A percentile compares a stretch with the other conserved stretches of the same genome.
Conservation (phyloP, 345 rosid genomes). For the Isatis tinctoria region DNA sequence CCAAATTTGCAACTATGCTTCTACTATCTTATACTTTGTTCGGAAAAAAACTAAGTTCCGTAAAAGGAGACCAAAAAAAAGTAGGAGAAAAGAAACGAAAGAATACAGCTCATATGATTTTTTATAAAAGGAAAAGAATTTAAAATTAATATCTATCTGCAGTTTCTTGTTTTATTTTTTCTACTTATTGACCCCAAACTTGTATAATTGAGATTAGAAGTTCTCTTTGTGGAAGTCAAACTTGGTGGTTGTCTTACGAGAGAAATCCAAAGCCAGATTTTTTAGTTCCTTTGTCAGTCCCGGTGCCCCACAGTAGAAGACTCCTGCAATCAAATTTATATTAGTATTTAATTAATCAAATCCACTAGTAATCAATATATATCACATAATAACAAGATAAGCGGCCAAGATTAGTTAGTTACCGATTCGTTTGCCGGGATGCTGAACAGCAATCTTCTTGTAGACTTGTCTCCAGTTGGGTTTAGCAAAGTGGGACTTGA, state of each 20-base stretch:
- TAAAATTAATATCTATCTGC: constrained; percentile 6
- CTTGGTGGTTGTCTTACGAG: constrained; percentile 76
- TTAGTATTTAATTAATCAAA: neutral
- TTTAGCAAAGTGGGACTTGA: constrained; percentile 81
- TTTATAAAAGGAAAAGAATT: constrained; percentile 5
- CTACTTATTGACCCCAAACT: neutral
- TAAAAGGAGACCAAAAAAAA: neutral
- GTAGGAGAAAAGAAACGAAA: neutral
- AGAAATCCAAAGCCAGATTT: constrained; percentile 68
- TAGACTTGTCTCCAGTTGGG: constrained; percentile 92
- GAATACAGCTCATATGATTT: constrained; percentile 14
- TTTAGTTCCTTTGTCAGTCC: constrained; percentile 56
- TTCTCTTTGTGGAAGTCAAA: constrained; percentile 93
- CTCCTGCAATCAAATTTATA: constrained; percentile 52
- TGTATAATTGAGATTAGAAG: constrained; percentile 38
- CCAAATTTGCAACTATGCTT: neutral
- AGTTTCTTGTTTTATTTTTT: constrained; percentile 11
- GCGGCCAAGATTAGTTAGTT: constrained; percentile 28
- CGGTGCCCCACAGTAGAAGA: constrained; percentile 89
- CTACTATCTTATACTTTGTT: neutral
- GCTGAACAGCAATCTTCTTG: constrained; percentile 63
- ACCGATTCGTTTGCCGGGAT: constrained; percentile 63
- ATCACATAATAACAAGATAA: neutral
- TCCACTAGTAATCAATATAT: neutral
- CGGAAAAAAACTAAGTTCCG: neutral